Percentiles rank a stretch among this genome's conserved stretches.
phyloP scores from a whole-genome alignment of 179 eudicot species.

The Beta macrorhiza region DNA sequence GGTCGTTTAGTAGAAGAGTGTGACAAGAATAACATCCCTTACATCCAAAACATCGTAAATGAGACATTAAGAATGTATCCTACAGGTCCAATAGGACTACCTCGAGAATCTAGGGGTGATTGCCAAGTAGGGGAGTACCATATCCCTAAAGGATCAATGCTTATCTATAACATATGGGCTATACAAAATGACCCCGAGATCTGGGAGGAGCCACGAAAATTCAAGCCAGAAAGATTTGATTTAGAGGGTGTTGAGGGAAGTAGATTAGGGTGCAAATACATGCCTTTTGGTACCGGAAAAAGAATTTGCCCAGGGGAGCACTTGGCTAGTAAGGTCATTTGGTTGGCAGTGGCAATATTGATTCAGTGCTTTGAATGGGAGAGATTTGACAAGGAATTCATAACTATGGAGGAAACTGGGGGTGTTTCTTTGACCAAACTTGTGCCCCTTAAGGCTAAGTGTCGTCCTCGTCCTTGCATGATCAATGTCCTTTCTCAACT shows the following conservation, averaged over 20 bases:
- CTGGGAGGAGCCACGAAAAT: conserved; percentile 26
- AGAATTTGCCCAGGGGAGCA: conserved; percentile 29
- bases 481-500: conserved; percentile 20
- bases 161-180: conserved; percentile 33
- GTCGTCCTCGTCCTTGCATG: conserved; percentile 27
- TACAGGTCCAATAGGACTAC: conserved; percentile 24
- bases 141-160: conserved; percentile 26
- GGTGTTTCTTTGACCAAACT: conserved; percentile 23
- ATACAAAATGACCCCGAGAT: conserved; percentile 28
- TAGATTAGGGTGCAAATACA: conserved; percentile 11
- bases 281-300: conserved; percentile 32
- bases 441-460: conserved; percentile 24
- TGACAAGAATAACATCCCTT: conserved; percentile 22
- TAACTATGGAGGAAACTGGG: conserved; percentile 24
- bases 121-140: conserved; percentile 13
- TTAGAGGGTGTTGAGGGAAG: neutral
- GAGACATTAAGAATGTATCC: conserved; percentile 34
- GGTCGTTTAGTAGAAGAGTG: conserved; percentile 27
- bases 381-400: conserved; percentile 15
- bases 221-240: conserved; percentile 27
- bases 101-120: conserved; percentile 15
- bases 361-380: conserved; percentile 28
- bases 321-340: conserved; percentile 23
- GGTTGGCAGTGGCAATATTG: conserved; percentile 28
- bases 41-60: conserved; percentile 25